Evolutionary conservation across 2,329 filamentous ascomycete species (phyloP), one percentile per base, ranked within the genome.

Genomic region (Catunica adiposa): DNA sequence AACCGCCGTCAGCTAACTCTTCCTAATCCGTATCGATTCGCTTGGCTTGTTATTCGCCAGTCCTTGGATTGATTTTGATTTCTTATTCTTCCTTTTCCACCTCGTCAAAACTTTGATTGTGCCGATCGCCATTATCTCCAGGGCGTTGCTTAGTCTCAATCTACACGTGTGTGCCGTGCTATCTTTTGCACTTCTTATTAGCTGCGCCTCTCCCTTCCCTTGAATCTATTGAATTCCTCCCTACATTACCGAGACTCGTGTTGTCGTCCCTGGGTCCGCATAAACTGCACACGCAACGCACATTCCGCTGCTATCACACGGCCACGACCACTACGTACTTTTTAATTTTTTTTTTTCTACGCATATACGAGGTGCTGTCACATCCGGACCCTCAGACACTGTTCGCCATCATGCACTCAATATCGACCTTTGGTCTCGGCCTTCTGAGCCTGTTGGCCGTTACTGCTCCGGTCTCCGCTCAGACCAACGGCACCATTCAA

Each of bases 401-500:
- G 15, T 23, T 25, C 23, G 23, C 22, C 23, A 20, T 8, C 22
- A 48, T 48, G 44, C 22, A 48, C 22, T 48, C 44, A 48, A 48
- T 48, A 48, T 22, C 44, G 44, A 23, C 40, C 8, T 44, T 53
- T 11, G 9, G 51, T 29, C 8, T 53, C 8, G 22, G 51, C 31
- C 31, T 53, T 23, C 34, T 53, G n/a, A 23, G 31, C 14, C 11
- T 53, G 11, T 23, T 53, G 8, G 51, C 34, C 17, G 20, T 26
- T 9, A 4, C 20, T 15, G 7, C 31, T 9, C 8, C 51, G 1
- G 11, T 51, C 23, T 46, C 52, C 34, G 56, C 52, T 46, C 56
- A 57, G 52, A 57, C 51, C 31, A 59, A 57, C 40, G 58, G 58
- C 46, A 57, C 55, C 26, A 14, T 60, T 42, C 20, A 53, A 40